Evolutionary conservation across 306 rosid genomes (phyloP).

Genomic region (Hippophae rhamnoides): DNA sequence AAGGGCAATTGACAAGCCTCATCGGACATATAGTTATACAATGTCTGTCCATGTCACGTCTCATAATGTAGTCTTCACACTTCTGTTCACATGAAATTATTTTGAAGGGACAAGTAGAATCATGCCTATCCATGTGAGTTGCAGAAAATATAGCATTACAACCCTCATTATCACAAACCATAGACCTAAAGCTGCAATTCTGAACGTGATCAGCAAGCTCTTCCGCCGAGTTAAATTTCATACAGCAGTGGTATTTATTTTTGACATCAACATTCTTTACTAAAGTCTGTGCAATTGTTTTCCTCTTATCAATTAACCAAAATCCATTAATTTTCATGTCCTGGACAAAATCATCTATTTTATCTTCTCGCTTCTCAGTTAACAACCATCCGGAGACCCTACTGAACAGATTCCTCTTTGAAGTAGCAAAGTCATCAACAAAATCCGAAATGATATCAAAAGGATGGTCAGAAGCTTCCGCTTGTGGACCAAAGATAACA

Average conservation of each 20-base stretch:
- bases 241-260: conserved; percentile 44
- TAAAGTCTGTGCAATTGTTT: conserved; percentile 31
- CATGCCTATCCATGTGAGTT: conserved; percentile 49
- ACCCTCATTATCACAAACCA: conserved; percentile 49
- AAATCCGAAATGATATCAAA: conserved; percentile 60
- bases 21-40: conserved; percentile 77
- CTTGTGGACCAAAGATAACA: conserved; percentile 41
- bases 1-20: conserved; percentile 83
- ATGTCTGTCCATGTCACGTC: conserved; percentile 88
- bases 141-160: conserved; percentile 54
- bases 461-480: conserved; percentile 51
- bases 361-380: conserved; percentile 79
- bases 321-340: conserved; percentile 65
- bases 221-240: conserved; percentile 33
- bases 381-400: conserved; percentile 68
- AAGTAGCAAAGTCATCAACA: conserved; percentile 59
- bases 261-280: conserved; percentile 69
- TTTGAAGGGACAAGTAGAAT: conserved; percentile 66
- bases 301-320: conserved; percentile 64
- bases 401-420: conserved; percentile 59
- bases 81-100: conserved; percentile 70
- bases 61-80: conserved; percentile 50
- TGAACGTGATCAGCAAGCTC: conserved; percentile 43
- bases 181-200: conserved; percentile 45
- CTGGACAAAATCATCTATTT: conserved; percentile 72